Evolutionary conservation across 768 basidiomycete genomes (phyloP).

Genomic region (Calocybe cyanea): DNA sequence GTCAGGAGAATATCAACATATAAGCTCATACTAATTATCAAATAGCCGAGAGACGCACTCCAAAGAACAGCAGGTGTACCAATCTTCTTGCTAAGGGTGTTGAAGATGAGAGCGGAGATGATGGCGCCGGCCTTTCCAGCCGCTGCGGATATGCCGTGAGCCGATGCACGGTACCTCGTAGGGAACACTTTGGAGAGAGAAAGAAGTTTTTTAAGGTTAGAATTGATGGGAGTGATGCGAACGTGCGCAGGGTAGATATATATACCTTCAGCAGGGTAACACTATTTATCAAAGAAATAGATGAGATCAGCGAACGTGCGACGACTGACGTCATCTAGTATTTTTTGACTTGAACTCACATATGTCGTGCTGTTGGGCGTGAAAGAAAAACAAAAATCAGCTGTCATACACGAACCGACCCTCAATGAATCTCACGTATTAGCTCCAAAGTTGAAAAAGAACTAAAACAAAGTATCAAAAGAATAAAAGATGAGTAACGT

Average conservation of each 20-base stretch:
- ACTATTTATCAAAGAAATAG: slow-evolving; percentile 31
- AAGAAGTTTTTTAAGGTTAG: background rate
- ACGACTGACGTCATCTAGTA: too few relatives aligned
- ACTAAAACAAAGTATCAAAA: too few relatives aligned
- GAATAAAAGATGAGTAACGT: background rate
- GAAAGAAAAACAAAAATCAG: too few relatives aligned
- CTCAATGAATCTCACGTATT: slow-evolving; percentile 57
- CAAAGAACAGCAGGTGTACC: slow-evolving; percentile 67
- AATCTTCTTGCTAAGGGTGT: slow-evolving; percentile 52
- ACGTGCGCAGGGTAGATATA: background rate
- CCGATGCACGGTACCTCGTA: slow-evolving; percentile 66
- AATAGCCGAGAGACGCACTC: too few relatives aligned
- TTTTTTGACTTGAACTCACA: too few relatives aligned
- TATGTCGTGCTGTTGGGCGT: slow-evolving; percentile 55
- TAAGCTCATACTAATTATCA: too few relatives aligned
- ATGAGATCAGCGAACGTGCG: too few relatives aligned
- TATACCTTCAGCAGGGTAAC: slow-evolving; percentile 61
- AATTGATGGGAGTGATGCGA: background rate
- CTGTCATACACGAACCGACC: too few relatives aligned
- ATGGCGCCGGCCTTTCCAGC: slow-evolving; percentile 75
- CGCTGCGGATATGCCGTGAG: slow-evolving; percentile 75
- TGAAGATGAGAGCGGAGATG: slow-evolving; percentile 72
- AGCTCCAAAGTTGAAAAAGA: slow-evolving; percentile 83
- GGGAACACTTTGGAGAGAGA: slow-evolving; percentile 55
- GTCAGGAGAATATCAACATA: background rate